These are phyloP conservation scores for Zhuliangozyma blackwelliae DNA, from an alignment of 1,139 yeast genomes.

Conservation along the genomic window DNA sequence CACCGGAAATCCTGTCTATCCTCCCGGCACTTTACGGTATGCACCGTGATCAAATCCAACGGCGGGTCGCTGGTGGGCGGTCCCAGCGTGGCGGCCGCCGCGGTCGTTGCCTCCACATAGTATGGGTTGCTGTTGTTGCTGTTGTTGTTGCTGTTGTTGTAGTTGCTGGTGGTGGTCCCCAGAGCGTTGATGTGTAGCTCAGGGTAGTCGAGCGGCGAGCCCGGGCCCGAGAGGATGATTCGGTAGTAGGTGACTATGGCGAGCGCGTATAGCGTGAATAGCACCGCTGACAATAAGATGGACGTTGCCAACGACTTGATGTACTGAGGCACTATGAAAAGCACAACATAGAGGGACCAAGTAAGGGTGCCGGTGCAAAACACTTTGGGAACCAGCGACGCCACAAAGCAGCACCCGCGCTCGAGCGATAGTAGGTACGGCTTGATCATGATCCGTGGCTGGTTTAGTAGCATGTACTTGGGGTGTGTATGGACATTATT, in stretches of 20 bases:
- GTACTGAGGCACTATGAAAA: slow-evolving; percentile 16
- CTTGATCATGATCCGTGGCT: too few relatives aligned
- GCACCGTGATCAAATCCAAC: slow-evolving; percentile 13
- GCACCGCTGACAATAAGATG: slow-evolving; percentile 12
- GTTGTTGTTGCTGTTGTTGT: not conserved
- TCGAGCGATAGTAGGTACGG: slow-evolving; percentile 7
- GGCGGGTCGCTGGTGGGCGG: slow-evolving; percentile 11
- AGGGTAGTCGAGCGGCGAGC: slow-evolving; percentile 48
- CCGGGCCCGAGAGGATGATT: slow-evolving; percentile 59
- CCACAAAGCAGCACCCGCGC: slow-evolving; percentile 43
- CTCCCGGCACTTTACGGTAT: slow-evolving; percentile 14
- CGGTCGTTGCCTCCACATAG: not conserved
- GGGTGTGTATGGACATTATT: too few relatives aligned
- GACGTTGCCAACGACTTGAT: slow-evolving; percentile 12
- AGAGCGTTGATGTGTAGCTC: slow-evolving; percentile 5
- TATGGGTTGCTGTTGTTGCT: not conserved
- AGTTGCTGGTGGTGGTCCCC: slow-evolving; percentile 1
- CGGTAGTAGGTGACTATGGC: slow-evolving; percentile 45
- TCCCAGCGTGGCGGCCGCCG: not conserved
- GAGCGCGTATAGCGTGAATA: slow-evolving; percentile 19
- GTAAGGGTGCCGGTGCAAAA: slow-evolving; percentile 46
- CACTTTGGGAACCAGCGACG: slow-evolving; percentile 56
- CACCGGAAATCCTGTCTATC: slow-evolving; percentile 9
- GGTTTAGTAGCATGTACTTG: too few relatives aligned
- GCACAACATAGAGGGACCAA: slow-evolving; percentile 56